A percentile compares a stretch with the other conserved stretches of the same genome.
Conservation (phyloP, 2,329 filamentous ascomycete species). For the Neodidymelliopsis sp. region DNA sequence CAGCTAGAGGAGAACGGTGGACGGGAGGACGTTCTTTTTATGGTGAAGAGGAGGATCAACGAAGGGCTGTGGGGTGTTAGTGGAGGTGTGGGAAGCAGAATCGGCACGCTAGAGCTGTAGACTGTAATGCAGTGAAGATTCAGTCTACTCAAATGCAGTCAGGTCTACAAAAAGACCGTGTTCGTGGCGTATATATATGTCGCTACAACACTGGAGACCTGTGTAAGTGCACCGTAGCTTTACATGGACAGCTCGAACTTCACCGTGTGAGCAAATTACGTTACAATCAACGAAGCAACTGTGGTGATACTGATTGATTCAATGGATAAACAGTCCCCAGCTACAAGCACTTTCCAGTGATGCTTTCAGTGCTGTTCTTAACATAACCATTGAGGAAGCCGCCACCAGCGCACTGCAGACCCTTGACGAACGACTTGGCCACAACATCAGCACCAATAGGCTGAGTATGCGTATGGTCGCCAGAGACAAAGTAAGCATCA, state of each 20-base stretch:
- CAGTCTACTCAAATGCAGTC: too few relatives aligned
- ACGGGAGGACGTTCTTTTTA: conserved; percentile 51
- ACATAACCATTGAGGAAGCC: conserved; percentile 51
- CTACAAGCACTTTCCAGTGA: conserved; percentile 43
- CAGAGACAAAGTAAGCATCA: conserved; percentile 61
- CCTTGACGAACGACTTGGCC: conserved; percentile 67
- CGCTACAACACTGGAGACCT: too few relatives aligned
- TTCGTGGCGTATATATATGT: too few relatives aligned
- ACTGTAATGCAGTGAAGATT: too few relatives aligned
- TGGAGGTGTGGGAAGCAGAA: conserved; percentile 53
- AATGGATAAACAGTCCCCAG: too few relatives aligned
- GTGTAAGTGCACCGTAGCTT: too few relatives aligned
- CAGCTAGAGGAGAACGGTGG: conserved; percentile 50
- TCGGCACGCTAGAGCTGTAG: conserved; percentile 55
- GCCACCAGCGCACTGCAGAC: conserved; percentile 58
- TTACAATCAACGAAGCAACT: too few relatives aligned
- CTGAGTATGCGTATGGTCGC: conserved; percentile 70
- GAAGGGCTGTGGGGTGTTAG: conserved; percentile 54
- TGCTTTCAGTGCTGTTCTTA: conserved; percentile 43
- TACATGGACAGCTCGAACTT: too few relatives aligned
- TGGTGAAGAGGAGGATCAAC: conserved; percentile 51
- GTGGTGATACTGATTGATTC: too few relatives aligned
- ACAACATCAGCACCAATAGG: conserved; percentile 63
- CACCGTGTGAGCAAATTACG: too few relatives aligned
- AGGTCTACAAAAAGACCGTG: too few relatives aligned